Conservation (phyloP, 2,329 filamentous ascomycete genomes). For the Exophiala mesophila region DNA sequence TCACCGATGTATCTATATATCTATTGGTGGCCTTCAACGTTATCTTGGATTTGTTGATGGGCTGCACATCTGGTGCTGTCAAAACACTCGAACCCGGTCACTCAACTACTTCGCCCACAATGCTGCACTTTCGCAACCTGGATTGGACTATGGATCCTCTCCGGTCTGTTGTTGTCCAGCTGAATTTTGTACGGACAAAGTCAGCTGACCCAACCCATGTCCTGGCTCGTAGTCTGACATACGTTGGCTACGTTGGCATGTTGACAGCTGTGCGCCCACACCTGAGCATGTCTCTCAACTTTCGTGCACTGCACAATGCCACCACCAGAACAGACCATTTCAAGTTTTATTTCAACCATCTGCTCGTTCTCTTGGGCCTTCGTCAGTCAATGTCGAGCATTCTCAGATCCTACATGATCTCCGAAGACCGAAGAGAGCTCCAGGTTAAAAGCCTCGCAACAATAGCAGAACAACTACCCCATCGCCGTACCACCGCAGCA, state of each 20-base stretch:
- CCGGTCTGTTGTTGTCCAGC: constrained; percentile 47
- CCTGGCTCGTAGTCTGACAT: constrained; percentile 45
- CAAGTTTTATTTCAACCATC: constrained; percentile 45
- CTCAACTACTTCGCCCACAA: constrained; percentile 23
- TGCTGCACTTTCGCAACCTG: constrained; percentile 41
- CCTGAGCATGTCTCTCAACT: constrained; percentile 48
- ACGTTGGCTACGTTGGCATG: constrained; percentile 48
- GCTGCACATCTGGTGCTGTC: constrained; percentile 57
- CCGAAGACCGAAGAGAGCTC: constrained; percentile 7
- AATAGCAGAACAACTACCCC: constrained; percentile 27
- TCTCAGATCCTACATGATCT: constrained; percentile 34
- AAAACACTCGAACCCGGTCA: constrained; percentile 22
- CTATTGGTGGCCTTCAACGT: constrained; percentile 60
- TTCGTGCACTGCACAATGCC: constrained; percentile 44
- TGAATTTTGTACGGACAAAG: constrained; percentile 43
- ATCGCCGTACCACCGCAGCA: constrained; percentile 47
- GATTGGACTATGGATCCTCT: constrained; percentile 54
- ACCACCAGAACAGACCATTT: constrained; percentile 33
- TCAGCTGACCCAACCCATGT: constrained; percentile 31
- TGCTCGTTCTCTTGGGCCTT: constrained; percentile 51
- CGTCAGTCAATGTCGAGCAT: constrained; percentile 51
- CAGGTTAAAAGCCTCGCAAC: constrained; percentile 20
- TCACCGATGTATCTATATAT: constrained; percentile 52
- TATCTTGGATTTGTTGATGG: constrained; percentile 59
- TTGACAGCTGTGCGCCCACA: constrained; percentile 45